Conservation (phyloP, 768 basidiomycete species). For the Boletus barrowsii region DNA sequence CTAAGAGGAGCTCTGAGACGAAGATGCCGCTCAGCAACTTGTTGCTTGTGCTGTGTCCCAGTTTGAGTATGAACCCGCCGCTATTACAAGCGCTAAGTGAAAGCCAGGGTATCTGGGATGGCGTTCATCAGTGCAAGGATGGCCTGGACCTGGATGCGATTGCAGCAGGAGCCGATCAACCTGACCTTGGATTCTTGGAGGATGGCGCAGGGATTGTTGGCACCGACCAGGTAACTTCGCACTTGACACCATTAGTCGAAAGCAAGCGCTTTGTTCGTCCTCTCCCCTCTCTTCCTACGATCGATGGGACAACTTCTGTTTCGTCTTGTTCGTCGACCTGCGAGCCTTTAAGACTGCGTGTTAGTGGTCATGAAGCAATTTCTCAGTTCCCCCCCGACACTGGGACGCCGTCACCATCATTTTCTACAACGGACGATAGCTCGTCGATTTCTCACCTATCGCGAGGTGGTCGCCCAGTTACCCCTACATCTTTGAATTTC, state of each 20-base stretch:
- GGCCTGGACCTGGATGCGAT: neutral
- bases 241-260: slow-evolving; percentile 6
- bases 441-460: slow-evolving; percentile 35
- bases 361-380: neutral
- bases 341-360: slow-evolving; percentile 1
- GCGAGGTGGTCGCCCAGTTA: slow-evolving; percentile 30
- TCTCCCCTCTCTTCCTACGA: slow-evolving; percentile 25
- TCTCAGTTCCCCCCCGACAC: slow-evolving; percentile 10
- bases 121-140: slow-evolving; percentile 7
- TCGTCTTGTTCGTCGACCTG: slow-evolving; percentile 4
- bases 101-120: slow-evolving; percentile 63
- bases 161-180: neutral
- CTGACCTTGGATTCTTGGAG: neutral
- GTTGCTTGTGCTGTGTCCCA: slow-evolving; percentile 85
- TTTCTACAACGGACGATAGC: slow-evolving; percentile 28
- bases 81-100: slow-evolving; percentile 73
- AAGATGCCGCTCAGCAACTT: slow-evolving; percentile 94
- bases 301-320: neutral
- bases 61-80: slow-evolving; percentile 73
- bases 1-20: slow-evolving; percentile 63
- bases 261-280: slow-evolving; percentile 20
- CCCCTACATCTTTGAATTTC: slow-evolving; percentile 33
- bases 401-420: slow-evolving; percentile 25
- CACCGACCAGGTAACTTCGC: neutral
- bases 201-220: neutral